Evolutionary conservation across 1,284 basidiomycete genomes (phyloP), one percentile per base, ranked within the genome.

Genomic region (Trichosporon faecale): DNA sequence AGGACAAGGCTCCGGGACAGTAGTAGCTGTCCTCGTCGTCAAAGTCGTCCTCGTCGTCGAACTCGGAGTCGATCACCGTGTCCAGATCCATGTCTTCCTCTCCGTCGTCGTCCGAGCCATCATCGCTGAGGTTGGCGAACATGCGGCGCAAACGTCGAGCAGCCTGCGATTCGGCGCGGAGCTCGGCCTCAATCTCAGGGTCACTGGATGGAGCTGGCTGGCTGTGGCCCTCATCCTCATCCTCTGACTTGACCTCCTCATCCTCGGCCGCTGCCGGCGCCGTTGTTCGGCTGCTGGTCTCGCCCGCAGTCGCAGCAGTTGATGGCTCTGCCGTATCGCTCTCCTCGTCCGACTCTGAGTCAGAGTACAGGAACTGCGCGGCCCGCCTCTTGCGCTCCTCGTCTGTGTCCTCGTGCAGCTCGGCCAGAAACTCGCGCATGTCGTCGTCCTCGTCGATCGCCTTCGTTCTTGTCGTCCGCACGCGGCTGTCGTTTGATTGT

Each of bases 71-170:
- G n/a, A 75, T 76, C 16, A 25, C 49, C 25, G 49, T 52, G 18
- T 78, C 74, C 9, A 65, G 61, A 23, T 75, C 73, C 11, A 68
- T 55, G 9, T 78, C 73, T 14, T 74, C 76, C 4, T 75, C 76
- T 12, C 66, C 55, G 2, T 71, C 84, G 0, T 83, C 84, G 7
- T 75, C 74, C 16, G 64, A 33, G 18, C 71, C 61, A 9, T 84
- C 78, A 66, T 84, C 68, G 29, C 57, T 61, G 14, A 61, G 57
- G 16, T 29, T 31, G 5, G 57, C 27, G 57, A 31, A 61, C 29
- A 61, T 18, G 29, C 29, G 14, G 7, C 57, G 57, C 3, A 31
- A 16, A n/a, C 57, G 57, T 16, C 14, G 29, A 3, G 16, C 57
- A 9, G 27, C 18, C 4, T 66, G 66, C 16, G 72, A 69, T 23